Percentiles rank a stretch among this genome's conserved stretches.
Evolutionary conservation across 192 early-diverging fungal genomes (phyloP).

Genomic region (Coemansia sp.): DNA sequence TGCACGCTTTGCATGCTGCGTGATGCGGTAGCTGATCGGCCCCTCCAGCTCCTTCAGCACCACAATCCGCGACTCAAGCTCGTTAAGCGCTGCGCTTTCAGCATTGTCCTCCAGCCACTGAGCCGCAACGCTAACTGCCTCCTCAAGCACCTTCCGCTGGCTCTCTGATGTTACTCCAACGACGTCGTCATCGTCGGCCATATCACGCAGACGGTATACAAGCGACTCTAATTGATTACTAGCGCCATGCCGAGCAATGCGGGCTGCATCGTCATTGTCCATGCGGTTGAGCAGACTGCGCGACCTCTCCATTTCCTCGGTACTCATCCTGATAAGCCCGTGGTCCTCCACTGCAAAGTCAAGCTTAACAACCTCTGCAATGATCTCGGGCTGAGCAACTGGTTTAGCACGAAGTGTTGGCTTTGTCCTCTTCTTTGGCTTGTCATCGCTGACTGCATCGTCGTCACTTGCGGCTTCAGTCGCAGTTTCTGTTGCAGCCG

Average conservation of each 20-base stretch:
- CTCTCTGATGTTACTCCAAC: slow-evolving; percentile 66
- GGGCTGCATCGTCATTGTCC: slow-evolving; percentile 72
- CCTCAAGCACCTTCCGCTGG: slow-evolving; percentile 66
- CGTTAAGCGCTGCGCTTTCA: slow-evolving; percentile 59
- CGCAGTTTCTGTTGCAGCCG: slow-evolving; percentile 20
- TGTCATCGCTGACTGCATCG: slow-evolving; percentile 10
- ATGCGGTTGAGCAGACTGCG: slow-evolving; percentile 60
- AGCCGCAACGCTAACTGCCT: slow-evolving; percentile 58
- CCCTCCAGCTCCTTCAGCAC: slow-evolving; percentile 51
- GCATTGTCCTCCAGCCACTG: slow-evolving; percentile 89
- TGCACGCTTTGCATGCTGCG: slow-evolving; percentile 63
- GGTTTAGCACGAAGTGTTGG: slow-evolving; percentile 36
- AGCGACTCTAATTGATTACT: slow-evolving; percentile 88
- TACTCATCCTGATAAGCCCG: slow-evolving; percentile 58
- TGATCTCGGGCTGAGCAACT: slow-evolving; percentile 20
- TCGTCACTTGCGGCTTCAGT: slow-evolving; percentile 49
- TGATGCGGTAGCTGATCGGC: slow-evolving; percentile 44
- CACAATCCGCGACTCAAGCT: slow-evolving; percentile 45
- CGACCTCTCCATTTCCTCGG: slow-evolving; percentile 43
- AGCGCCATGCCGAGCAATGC: slow-evolving; percentile 76
- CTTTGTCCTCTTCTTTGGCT: slow-evolving; percentile 31
- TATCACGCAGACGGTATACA: slow-evolving; percentile 83
- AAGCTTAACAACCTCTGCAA: slow-evolving; percentile 58
- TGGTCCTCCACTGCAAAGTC: slow-evolving; percentile 58
- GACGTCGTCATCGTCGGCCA: slow-evolving; percentile 75